Base-by-base conservation (phyloP, 1,139 yeast genomes). In the Taiozyma onychis region DNA sequence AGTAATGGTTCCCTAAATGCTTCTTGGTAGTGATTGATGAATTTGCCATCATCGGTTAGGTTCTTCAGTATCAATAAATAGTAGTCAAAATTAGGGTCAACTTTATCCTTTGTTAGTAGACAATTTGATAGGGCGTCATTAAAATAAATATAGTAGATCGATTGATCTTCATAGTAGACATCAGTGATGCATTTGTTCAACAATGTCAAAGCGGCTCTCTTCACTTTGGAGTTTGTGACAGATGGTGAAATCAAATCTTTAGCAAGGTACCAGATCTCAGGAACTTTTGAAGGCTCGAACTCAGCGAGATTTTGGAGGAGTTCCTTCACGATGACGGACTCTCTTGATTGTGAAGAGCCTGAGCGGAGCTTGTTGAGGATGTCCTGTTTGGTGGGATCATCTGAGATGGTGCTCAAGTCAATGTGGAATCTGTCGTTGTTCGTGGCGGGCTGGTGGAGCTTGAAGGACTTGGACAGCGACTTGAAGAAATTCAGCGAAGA, bases 241-340 rank as follows among this genome's bases (percentile, higher is more conserved):
- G 68, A 67, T 0, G 71, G 64, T 9, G 73, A 72, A 47, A 86
- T 74, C 66, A 85, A 69, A 51, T 78, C 81, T 55, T 80, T 70
- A 0, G 85, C 84, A 50, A 81, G 68, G 61, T 84, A 81, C 97
- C 97, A 88, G 4, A 88, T 75, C 57, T 86, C 91, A 0, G 87
- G 84, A 6, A 86, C 73, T 3, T 85, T 78, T 0, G 85, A 74
- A 3, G 83, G 75, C 9, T 84, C 72, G 48, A 75, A 76, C 44
- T 74, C 76, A 43, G 75, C 74, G 4, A 88, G 66, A 2, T 81
- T 73, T 5, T 75, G 76, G 5, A 78, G 69, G 44, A 87, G 66
- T 41, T 74, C 69, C 5, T 71, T 72, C 0, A 87, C 83, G 0
- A 88, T 82, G 2, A 71, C 70, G 14, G 77, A 74, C 27, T 50